Base-by-base conservation (phyloP, 176 grass and related monocot genomes). In the Oryza coarctata region DNA sequence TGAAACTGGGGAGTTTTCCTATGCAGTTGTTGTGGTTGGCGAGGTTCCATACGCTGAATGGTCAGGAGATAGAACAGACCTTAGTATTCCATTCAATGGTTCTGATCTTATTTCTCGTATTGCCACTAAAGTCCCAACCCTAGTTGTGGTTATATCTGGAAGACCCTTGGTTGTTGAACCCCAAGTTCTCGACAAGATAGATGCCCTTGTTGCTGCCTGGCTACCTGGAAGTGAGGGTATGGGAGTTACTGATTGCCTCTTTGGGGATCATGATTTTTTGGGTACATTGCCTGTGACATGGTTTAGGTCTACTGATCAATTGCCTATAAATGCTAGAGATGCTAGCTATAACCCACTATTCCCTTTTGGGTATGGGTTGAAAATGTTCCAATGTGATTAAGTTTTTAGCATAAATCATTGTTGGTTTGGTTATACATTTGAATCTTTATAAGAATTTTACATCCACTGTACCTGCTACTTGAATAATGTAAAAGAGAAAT, bases 201-300 rank as follows among this genome's bases (percentile, higher is more conserved):
- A 93, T 43, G 92, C 86, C 68, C 74, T 98, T 20, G 90, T 98
- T 73, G 92, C 88, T 71, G 88, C 95, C 63, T 98, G 92, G 90
- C 34, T 95, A 36, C 92, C 90, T 13, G 95, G 92, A 79, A 95
- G 66, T 57, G 95, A 98, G 83, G 90, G 88, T 71, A 73, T 30
- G 22, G 92, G 95, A 23, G 60, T 98, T 76, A 49, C 86, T 0
- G 92, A 98, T 76, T 91, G 94, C 75, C 65, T 98, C 13, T 98
- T 94, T 86, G 95, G 95, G 63, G 92, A 95, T 44, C 73, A 98
- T 47, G 84, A 92, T 69, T 98, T 93, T 35, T 81, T 87, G 10
- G 95, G 95, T 28, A 79, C 82, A 82, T 74, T 98, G 61, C 87
- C 95, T 7, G 85, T 94, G 30, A 89, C 90, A 10, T 98, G 95